Conservation (phyloP, 192 early-diverging fungal species). For the Borealophlyctis nickersoniae region DNA sequence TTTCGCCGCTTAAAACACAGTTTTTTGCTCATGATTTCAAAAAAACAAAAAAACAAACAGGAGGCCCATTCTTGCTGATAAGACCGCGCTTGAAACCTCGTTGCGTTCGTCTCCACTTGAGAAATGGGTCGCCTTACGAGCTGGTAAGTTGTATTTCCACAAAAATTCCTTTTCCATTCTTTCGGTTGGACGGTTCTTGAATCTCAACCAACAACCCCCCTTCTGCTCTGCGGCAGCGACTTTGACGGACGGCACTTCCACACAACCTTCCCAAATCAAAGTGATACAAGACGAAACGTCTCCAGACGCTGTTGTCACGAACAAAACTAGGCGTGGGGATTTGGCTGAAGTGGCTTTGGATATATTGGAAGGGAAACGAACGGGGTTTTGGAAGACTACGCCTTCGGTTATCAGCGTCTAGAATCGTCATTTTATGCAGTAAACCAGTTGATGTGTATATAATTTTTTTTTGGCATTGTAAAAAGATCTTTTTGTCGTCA, state of each 20-base stretch:
- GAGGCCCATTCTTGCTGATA: not conserved
- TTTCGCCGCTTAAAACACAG: not conserved
- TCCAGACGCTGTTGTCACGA: not conserved
- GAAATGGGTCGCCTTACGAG: not conserved
- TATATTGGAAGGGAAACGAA: not conserved
- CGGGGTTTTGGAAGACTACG: not conserved
- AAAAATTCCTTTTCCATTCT: too few relatives aligned
- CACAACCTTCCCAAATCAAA: not conserved
- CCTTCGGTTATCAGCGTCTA: not conserved
- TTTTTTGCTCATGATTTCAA: too few relatives aligned
- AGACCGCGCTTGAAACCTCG: not conserved
- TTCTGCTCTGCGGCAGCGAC: too few relatives aligned
- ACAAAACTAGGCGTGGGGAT: not conserved
- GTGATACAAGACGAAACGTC: not conserved
- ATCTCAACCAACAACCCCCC: too few relatives aligned
- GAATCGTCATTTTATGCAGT: too few relatives aligned
- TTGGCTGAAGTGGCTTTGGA: not conserved
- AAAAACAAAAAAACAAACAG: too few relatives aligned
- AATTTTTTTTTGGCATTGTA: too few relatives aligned
- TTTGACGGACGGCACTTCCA: not conserved
- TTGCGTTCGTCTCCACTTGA: constrained; percentile 1
- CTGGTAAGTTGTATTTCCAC: too few relatives aligned
- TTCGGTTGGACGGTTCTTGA: too few relatives aligned
- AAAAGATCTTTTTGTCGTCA: too few relatives aligned
- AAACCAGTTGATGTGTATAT: too few relatives aligned